Conservation (phyloP, 495 filamentous ascomycete genomes). For the Penicillium subrubescens region DNA sequence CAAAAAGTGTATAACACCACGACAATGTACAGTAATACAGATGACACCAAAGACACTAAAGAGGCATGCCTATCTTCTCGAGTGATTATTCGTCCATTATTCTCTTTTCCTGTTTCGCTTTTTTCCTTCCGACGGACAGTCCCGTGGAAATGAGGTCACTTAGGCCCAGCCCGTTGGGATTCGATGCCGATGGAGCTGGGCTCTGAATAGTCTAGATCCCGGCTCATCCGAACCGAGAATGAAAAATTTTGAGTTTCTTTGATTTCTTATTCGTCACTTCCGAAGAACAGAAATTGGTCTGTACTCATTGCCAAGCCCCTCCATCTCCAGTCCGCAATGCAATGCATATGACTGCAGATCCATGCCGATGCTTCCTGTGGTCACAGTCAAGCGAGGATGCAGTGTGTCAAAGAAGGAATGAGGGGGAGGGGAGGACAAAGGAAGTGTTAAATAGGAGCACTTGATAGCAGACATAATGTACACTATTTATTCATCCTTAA, state of each 20-base stretch:
- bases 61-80: neutral
- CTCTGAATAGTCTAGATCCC: constrained; percentile 14
- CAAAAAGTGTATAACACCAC: neutral
- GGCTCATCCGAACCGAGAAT: constrained; percentile 22
- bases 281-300: neutral
- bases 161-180: neutral
- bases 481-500: neutral
- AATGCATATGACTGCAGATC: constrained; percentile 17
- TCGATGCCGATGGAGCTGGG: constrained; percentile 1
- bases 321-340: neutral
- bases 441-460: neutral
- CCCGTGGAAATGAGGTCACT: constrained; percentile 22
- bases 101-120: neutral
- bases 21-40: neutral
- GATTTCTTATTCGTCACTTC: neutral
- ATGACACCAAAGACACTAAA: neutral
- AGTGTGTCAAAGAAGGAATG: neutral
- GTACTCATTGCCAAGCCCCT: constrained; percentile 6
- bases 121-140: neutral
- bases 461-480: neutral
- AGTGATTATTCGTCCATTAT: neutral
- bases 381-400: constrained; percentile 1
- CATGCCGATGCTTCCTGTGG: constrained; percentile 8
- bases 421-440: neutral
- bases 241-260: neutral